Percentiles rank a stretch among this genome's conserved stretches.
Conservation (phyloP, 495 filamentous ascomycete species). For the Xylaria scruposa region DNA sequence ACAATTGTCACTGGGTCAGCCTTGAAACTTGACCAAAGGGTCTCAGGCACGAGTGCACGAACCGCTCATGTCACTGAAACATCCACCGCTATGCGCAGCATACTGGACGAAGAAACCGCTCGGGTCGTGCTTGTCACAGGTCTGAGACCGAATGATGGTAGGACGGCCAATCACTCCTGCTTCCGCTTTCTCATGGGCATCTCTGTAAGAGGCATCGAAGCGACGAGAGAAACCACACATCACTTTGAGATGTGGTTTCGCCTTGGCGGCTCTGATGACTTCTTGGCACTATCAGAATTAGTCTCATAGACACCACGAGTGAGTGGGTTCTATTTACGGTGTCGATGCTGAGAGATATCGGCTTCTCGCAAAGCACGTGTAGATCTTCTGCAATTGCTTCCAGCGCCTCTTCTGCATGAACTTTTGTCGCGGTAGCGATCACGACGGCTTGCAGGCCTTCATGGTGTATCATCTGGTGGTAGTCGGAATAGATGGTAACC, state of each 20-base stretch:
- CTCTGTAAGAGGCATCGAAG: conserved; percentile 63
- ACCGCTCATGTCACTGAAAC: conserved; percentile 57
- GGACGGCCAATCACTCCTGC: conserved; percentile 58
- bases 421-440: conserved; percentile 59
- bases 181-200: conserved; percentile 55
- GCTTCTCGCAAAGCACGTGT: conserved; percentile 66
- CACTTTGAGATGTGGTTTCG: conserved; percentile 60
- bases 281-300: conserved; percentile 49
- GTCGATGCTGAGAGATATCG: conserved; percentile 56
- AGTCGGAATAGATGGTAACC: conserved; percentile 57
- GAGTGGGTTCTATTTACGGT: conserved; percentile 48
- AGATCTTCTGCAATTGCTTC: conserved; percentile 60
- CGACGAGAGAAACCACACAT: conserved; percentile 67
- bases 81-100: conserved; percentile 59
- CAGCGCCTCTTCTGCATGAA: conserved; percentile 63
- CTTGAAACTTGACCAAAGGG: not conserved
- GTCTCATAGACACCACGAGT: not conserved
- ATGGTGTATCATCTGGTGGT: conserved; percentile 63
- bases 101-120: conserved; percentile 63
- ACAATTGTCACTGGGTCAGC: conserved; percentile 34
- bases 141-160: conserved; percentile 62
- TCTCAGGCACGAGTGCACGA: not conserved
- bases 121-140: conserved; percentile 63
- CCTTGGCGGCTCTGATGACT: conserved; percentile 57
- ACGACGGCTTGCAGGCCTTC: conserved; percentile 58